Conservation (phyloP, 2,329 filamentous ascomycete species). For the Endoconidiophora polonica region DNA sequence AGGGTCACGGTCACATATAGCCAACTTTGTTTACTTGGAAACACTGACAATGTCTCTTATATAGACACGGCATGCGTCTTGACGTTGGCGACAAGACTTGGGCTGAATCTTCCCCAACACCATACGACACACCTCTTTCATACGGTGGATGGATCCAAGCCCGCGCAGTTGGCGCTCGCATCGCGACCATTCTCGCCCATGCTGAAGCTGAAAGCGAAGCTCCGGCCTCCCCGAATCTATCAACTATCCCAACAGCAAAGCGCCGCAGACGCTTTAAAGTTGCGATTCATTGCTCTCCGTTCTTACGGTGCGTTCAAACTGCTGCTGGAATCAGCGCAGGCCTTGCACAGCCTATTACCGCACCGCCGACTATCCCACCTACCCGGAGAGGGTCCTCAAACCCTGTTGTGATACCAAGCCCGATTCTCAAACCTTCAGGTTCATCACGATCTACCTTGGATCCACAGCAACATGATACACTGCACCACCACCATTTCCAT, state of each 20-base stretch:
- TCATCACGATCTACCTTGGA: conserved; percentile 4
- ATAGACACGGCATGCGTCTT: conserved; percentile 76
- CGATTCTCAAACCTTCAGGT: conserved; percentile 12
- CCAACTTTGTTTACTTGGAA: not conserved
- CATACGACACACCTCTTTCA: conserved; percentile 88
- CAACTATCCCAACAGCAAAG: conserved; percentile 15
- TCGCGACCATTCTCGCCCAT: conserved; percentile 52
- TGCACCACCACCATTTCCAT: conserved; percentile 22
- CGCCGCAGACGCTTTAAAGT: conserved; percentile 51
- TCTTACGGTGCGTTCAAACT: conserved; percentile 60
- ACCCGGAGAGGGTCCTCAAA: conserved; percentile 3
- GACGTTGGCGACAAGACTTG: conserved; percentile 90
- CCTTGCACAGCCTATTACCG: conserved; percentile 40
- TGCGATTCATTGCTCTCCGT: conserved; percentile 85
- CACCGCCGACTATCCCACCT: conserved; percentile 15
- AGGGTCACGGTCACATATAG: too few species aligned
- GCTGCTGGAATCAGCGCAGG: conserved; percentile 47
- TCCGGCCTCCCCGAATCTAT: conserved; percentile 10
- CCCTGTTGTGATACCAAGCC: conserved; percentile 10
- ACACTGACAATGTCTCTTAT: conserved; percentile 2
- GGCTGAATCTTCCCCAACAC: conserved; percentile 82
- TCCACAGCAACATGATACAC: not conserved
- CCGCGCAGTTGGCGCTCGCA: conserved; percentile 63
- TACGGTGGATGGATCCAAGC: conserved; percentile 89
- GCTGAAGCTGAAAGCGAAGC: conserved; percentile 29